Conservation (phyloP, 2,329 filamentous ascomycete genomes). For the Rachicladosporium sp. region DNA sequence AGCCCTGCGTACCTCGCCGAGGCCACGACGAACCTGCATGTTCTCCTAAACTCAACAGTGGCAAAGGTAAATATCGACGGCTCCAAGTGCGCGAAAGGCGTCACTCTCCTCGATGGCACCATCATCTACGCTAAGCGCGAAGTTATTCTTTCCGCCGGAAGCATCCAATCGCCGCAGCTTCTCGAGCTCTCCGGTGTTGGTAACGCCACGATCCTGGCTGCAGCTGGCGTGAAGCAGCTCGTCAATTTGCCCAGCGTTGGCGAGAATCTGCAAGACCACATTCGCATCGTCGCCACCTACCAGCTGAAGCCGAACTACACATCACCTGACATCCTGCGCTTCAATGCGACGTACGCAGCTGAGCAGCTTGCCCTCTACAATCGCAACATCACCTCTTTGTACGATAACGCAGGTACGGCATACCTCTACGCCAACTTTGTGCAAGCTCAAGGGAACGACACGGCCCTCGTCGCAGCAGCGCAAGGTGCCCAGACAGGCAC, state of each 20-base stretch:
- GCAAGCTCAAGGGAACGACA: slow-evolving; percentile 23
- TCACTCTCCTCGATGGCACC: slow-evolving; percentile 21
- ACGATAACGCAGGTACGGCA: slow-evolving; percentile 29
- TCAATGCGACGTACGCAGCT: slow-evolving; percentile 23
- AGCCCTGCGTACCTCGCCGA: slow-evolving; percentile 31
- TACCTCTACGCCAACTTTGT: slow-evolving; percentile 34
- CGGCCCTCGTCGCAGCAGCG: slow-evolving; percentile 22
- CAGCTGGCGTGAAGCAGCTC: slow-evolving; percentile 34
- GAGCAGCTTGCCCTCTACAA: slow-evolving; percentile 29
- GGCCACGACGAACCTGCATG: slow-evolving; percentile 31
- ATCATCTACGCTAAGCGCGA: slow-evolving; percentile 15
- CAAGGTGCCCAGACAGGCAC: slow-evolving; percentile 21
- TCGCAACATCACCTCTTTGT: slow-evolving; percentile 22
- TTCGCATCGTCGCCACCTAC: slow-evolving; percentile 17
- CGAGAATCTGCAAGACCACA: slow-evolving; percentile 16
- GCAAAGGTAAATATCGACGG: slow-evolving; percentile 26
- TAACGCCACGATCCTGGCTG: slow-evolving; percentile 34
- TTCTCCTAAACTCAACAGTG: slow-evolving; percentile 27
- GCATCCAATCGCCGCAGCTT: slow-evolving; percentile 44
- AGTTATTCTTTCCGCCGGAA: slow-evolving; percentile 42
- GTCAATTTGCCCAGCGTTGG: slow-evolving; percentile 18
- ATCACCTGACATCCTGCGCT: slow-evolving; percentile 20
- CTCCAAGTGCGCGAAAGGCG: slow-evolving; percentile 18
- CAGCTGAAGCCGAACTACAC: slow-evolving; percentile 20
- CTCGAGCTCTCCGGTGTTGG: slow-evolving; percentile 52